Base-by-base conservation (phyloP, 805 yeast genomes). In the Candida morakotiae region DNA sequence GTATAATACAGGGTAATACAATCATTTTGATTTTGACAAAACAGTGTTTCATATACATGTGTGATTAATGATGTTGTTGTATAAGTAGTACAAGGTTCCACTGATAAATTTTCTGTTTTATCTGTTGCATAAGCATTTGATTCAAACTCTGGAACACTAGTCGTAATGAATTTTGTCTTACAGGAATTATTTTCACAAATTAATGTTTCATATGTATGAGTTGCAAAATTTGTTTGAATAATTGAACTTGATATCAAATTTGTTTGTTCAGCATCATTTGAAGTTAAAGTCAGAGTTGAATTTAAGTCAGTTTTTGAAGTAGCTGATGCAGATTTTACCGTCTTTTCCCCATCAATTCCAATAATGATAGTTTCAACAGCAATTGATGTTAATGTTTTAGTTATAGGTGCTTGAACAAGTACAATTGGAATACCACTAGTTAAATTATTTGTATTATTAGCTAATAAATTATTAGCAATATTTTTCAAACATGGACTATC, bases 391-490 rank as follows among this genome's bases (percentile, higher is more conserved):
- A 21, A n/a, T 15, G 32, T 28, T 13, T 3, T 20, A 5, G 11
- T n/a, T 15, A 16, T 11, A 8, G 39, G 36, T 11, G 37, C 60
- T 35, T 60, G 54, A n/a, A 59, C 64, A 31, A 62, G 52, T 2
- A 53, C 60, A 13, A 63, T 40, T 11, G 52, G 51, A 20, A 63
- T 59, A 20, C 69, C 69, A 3, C 48, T 39, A 9, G 49, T 35
- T 19, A 44, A 25, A 14, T 45, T 40, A 5, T 34, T 27, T 7
- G 53, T 53, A 28, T 52, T 47, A n/a, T 41, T 42, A 9, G 48
- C 41, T n/a, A 57, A 38, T n/a, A 49, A 45, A 3, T 49, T 40
- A 17, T 43, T 39, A 21, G 54, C 44, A 15, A 40, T 41, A 18
- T 44, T 31, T 33, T 41, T 28, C 38, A 56, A 50, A 44, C 58